Conservation (phyloP, 192 early-diverging fungal genomes). For the Coemansia sp. region DNA sequence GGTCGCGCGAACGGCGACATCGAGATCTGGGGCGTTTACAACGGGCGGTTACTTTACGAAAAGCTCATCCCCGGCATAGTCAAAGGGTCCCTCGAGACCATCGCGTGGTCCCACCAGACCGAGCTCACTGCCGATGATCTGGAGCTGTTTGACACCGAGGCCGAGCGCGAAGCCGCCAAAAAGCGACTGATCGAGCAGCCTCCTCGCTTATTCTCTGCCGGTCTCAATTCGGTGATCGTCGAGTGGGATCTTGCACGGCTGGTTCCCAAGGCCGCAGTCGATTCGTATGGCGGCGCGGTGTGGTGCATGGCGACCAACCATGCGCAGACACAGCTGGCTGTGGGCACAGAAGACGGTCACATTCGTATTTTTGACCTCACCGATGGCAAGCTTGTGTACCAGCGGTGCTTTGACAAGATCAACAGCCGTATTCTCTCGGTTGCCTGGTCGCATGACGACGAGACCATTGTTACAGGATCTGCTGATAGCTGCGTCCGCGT, state of each 20-base stretch:
- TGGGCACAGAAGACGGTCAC: slow-evolving; percentile 92
- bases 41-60: slow-evolving; percentile 68
- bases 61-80: slow-evolving; percentile 82
- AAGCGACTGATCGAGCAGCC: slow-evolving; percentile 54
- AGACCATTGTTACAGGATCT: slow-evolving; percentile 75
- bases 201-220: slow-evolving; percentile 84
- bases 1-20: slow-evolving; percentile 92
- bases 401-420: slow-evolving; percentile 65
- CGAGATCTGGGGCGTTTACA: slow-evolving; percentile 80
- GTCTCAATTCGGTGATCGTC: slow-evolving; percentile 78
- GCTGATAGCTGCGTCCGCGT: slow-evolving; percentile 77
- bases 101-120: slow-evolving; percentile 83
- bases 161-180: slow-evolving; percentile 56
- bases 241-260: slow-evolving; percentile 83
- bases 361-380: slow-evolving; percentile 85
- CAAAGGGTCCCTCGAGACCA: slow-evolving; percentile 71
- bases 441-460: slow-evolving; percentile 76
- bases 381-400: slow-evolving; percentile 66
- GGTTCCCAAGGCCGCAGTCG: slow-evolving; percentile 63
- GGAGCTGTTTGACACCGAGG: slow-evolving; percentile 67
- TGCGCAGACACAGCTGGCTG: slow-evolving; percentile 72
- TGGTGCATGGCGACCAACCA: slow-evolving; percentile 90
- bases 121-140: slow-evolving; percentile 60
- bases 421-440: slow-evolving; percentile 77
- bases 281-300: slow-evolving; percentile 87